phyloP scores from a whole-genome alignment of 148 eudicot genomes.

The Oxyria digyna region DNA sequence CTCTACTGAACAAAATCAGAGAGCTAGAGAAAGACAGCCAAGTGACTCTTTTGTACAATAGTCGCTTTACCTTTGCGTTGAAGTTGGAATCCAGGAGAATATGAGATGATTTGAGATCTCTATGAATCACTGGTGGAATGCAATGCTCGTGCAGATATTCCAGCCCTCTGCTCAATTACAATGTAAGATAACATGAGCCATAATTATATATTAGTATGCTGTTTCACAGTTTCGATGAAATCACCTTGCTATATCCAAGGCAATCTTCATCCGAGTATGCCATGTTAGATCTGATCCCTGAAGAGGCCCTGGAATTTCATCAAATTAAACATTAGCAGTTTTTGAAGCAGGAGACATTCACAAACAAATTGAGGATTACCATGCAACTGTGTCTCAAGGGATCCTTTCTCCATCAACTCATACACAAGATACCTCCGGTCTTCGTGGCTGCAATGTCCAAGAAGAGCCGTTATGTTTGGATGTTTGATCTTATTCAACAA shows the following conservation, averaged over 20 bases:
- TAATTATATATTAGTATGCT: too few relatives aligned
- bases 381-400: slow-evolving; percentile 60
- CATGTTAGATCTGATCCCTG: slow-evolving; percentile 48
- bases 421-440: slow-evolving; percentile 53
- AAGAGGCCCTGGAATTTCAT: slow-evolving; percentile 31
- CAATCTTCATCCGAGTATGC: slow-evolving; percentile 70
- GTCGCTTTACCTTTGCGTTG: slow-evolving; percentile 65
- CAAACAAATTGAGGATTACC: slow-evolving; percentile 29
- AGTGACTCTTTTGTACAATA: too few relatives aligned
- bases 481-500: slow-evolving; percentile 60
- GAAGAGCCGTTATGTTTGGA: slow-evolving; percentile 52
- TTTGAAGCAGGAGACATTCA: too few relatives aligned
- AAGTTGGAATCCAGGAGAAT: slow-evolving; percentile 65
- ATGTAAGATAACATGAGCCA: not conserved
- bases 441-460: slow-evolving; percentile 51
- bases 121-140: slow-evolving; percentile 66
- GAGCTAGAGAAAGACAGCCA: too few relatives aligned
- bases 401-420: slow-evolving; percentile 79
- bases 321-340: not conserved
- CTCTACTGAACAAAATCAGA: not conserved
- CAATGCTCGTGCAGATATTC: slow-evolving; percentile 80
- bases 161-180: slow-evolving; percentile 42
- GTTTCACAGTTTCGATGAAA: not conserved
- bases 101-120: slow-evolving; percentile 68
- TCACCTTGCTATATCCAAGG: slow-evolving; percentile 78